These are phyloP conservation scores for Heterobasidion occidentale DNA, from an alignment of 1,284 basidiomycete genomes.

Conservation along the genomic window DNA sequence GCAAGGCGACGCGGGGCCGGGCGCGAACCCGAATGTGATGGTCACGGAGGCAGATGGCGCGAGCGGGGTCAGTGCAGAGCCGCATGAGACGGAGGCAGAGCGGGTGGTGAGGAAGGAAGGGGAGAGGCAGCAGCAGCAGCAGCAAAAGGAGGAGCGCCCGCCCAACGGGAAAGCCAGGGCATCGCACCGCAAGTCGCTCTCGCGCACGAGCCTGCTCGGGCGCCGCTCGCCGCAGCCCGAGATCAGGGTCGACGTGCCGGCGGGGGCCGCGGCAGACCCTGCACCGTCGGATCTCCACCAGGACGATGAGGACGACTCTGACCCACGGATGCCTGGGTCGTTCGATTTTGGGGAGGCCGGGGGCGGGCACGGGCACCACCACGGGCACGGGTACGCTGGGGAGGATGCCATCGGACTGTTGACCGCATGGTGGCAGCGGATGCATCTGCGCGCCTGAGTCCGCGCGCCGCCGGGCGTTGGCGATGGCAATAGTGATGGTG, in stretches of 20 bases:
- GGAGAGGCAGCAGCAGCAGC: not conserved
- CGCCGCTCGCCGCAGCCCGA: not conserved
- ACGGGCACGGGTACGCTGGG: not conserved
- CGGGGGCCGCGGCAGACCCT: not conserved
- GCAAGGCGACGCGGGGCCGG: not conserved
- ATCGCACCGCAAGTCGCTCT: too few species aligned
- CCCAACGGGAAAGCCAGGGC: not conserved
- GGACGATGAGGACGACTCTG: slow-evolving; percentile 14
- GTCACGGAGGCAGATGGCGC: slow-evolving; percentile 15
- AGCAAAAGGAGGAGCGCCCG: not conserved
- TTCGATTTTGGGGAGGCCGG: not conserved
- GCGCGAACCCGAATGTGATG: slow-evolving; percentile 5
- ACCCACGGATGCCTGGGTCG: not conserved
- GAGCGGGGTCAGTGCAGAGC: slow-evolving; percentile 18
- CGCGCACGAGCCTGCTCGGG: too few species aligned
- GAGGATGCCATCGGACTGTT: not conserved
- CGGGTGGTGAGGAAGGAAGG: not conserved
- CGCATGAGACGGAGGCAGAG: not conserved
- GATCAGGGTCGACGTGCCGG: not conserved
- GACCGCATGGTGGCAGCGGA: not conserved
- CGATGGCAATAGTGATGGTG: not conserved
- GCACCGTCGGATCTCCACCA: slow-evolving; percentile 10
- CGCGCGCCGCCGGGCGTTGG: too few species aligned
- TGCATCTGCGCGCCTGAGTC: not conserved
- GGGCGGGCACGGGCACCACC: not conserved